Conservation (phyloP, 257 asterid genomes). For the Paraleonurus japonicus region DNA sequence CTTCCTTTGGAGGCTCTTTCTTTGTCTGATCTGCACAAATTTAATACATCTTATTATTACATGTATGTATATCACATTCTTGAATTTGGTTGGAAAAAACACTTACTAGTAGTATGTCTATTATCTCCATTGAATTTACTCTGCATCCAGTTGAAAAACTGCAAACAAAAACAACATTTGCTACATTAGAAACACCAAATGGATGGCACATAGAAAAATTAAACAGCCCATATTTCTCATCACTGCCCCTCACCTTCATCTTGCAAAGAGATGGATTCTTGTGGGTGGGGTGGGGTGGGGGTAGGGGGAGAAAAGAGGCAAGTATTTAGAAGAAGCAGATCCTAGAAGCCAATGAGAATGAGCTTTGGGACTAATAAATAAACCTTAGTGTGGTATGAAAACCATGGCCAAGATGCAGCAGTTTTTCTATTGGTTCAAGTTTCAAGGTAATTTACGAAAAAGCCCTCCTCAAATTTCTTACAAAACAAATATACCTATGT, state of each 20-base stretch:
- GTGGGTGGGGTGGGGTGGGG: background rate
- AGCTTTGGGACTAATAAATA: constrained; percentile 45
- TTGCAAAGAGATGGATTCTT: background rate
- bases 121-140: constrained; percentile 50
- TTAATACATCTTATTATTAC: background rate
- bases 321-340: constrained; percentile 33
- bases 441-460: constrained; percentile 22
- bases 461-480: background rate
- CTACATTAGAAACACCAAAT: background rate
- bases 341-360: constrained; percentile 64
- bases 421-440: constrained; percentile 38
- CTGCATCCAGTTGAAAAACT: constrained; percentile 67
- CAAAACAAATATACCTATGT: constrained; percentile 11
- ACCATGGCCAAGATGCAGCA: constrained; percentile 31
- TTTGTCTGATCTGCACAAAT: constrained; percentile 45
- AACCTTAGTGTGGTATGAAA: constrained; percentile 34
- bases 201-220: background rate
- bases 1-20: constrained; percentile 50
- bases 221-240: background rate
- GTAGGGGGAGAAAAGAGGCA: background rate
- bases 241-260: constrained; percentile 53
- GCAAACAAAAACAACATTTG: constrained; percentile 24
- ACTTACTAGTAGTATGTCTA: constrained; percentile 35
- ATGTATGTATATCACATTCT: background rate
- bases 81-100: background rate